Evolutionary conservation across 208 protist genomes (phyloP).

Genomic region (Crithidia expoeki): DNA sequence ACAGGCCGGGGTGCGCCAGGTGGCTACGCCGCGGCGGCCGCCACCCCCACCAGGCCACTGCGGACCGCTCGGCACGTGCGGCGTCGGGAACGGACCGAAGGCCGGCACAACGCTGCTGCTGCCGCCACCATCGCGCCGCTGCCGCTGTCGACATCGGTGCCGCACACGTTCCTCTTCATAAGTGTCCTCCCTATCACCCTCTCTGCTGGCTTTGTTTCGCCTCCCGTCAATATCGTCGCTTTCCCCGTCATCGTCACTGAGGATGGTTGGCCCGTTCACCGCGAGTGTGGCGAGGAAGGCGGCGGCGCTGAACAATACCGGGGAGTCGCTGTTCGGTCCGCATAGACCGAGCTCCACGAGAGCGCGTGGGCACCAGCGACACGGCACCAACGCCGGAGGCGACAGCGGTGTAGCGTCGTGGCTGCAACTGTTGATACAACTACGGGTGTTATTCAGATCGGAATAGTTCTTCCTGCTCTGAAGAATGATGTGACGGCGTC

Average conservation of each 20-base stretch:
- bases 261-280: not conserved
- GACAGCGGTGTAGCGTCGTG: not conserved
- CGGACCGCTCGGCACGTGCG: conserved; percentile 2
- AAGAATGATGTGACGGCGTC: not conserved
- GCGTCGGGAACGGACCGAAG: conserved; percentile 9
- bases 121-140: not conserved
- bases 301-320: conserved; percentile 12
- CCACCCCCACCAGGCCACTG: conserved; percentile 9
- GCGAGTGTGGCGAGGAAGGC: conserved; percentile 11
- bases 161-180: not conserved
- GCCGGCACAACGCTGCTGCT: conserved; percentile 1
- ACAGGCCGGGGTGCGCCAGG: conserved; percentile 12
- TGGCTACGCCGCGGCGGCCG: conserved; percentile 9
- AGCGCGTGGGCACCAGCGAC: conserved; percentile 2
- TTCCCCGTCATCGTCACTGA: not conserved
- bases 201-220: not conserved
- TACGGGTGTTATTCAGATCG: not conserved
- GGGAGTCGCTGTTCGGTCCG: conserved; percentile 6
- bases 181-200: not conserved
- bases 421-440: not conserved
- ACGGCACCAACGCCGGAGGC: not conserved
- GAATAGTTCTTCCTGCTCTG: not conserved
- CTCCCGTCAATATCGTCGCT: not conserved
- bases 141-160: not conserved
- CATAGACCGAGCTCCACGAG: conserved; percentile 16